These are phyloP conservation scores for Caryopteris hybrid DNA, from an alignment of 305 asterid species.

Conservation along the genomic window DNA sequence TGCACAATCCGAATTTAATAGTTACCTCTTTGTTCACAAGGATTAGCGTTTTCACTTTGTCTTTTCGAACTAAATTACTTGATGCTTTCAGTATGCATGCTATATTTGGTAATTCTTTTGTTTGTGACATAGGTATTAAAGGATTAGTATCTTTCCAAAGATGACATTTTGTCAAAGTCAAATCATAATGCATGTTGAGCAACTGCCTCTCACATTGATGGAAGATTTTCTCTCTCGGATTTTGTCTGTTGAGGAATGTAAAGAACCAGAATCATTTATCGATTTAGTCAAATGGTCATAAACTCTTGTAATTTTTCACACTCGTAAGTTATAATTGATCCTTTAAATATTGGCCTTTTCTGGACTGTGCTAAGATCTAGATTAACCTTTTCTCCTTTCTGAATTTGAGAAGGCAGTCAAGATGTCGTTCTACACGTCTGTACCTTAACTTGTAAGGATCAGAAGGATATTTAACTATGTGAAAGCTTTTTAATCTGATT, in stretches of 20 bases:
- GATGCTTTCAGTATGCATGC: conserved; percentile 21
- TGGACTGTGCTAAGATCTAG: conserved; percentile 6
- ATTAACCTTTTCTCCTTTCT: background rate
- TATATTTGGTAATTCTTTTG: conserved; percentile 9
- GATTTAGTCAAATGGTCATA: background rate
- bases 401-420: no score
- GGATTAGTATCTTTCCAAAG: background rate
- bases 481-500: background rate
- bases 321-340: background rate
- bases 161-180: background rate
- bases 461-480: background rate
- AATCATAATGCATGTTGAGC: conserved; percentile 2
- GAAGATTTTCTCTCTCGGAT: background rate
- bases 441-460: conserved; percentile 10
- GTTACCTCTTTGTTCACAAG: no score
- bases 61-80: conserved; percentile 6
- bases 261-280: background rate
- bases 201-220: background rate
- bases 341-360: background rate
- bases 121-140: background rate
- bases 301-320: background rate
- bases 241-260: conserved; percentile 1
- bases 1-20: no score
- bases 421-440: no score
- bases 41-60: no score